Evolutionary conservation across 23 red algal species (phyloP).

Genomic region (Gracilaria gracilis): DNA sequence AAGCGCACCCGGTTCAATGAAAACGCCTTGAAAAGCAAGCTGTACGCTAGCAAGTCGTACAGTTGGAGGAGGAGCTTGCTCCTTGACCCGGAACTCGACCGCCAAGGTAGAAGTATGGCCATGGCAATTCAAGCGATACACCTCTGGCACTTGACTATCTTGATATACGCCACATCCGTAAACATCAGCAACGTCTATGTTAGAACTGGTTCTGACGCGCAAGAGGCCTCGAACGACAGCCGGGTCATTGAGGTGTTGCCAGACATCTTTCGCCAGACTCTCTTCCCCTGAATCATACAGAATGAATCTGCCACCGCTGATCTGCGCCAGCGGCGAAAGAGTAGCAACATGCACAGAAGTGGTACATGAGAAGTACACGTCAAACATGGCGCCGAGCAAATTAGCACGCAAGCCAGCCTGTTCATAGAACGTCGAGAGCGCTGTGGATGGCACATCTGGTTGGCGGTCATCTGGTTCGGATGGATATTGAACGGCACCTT

Average conservation of each 20-base stretch:
- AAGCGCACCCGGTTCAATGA: constrained; percentile 60
- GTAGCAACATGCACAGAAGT: constrained; percentile 39
- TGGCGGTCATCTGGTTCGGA: background rate
- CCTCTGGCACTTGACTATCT: constrained; percentile 46
- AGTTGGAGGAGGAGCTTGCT: background rate
- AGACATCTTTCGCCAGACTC: constrained; percentile 44
- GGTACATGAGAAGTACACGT: constrained; percentile 35
- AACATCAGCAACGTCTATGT: constrained; percentile 19
- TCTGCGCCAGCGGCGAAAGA: constrained; percentile 53
- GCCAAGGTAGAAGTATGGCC: constrained; percentile 56
- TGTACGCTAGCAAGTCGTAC: constrained; percentile 41
- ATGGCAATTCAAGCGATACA: constrained; percentile 62
- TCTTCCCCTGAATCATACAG: constrained; percentile 41
- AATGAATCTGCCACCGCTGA: constrained; percentile 47
- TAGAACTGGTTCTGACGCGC: constrained; percentile 19
- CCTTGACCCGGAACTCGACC: constrained; percentile 25
- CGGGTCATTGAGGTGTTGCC: constrained; percentile 70
- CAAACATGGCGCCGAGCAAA: constrained; percentile 60
- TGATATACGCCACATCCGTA: constrained; percentile 56
- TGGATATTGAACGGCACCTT: constrained; percentile 29
- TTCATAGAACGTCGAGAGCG: constrained; percentile 40
- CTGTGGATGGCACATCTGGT: background rate
- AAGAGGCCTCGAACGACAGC: constrained; percentile 57
- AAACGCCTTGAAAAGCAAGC: constrained; percentile 65
- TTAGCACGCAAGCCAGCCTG: constrained; percentile 42